A percentile compares a stretch with the other conserved stretches of the same genome.
phyloP scores from a whole-genome alignment of 768 basidiomycete genomes.

The Glaciozyma martinii region DNA sequence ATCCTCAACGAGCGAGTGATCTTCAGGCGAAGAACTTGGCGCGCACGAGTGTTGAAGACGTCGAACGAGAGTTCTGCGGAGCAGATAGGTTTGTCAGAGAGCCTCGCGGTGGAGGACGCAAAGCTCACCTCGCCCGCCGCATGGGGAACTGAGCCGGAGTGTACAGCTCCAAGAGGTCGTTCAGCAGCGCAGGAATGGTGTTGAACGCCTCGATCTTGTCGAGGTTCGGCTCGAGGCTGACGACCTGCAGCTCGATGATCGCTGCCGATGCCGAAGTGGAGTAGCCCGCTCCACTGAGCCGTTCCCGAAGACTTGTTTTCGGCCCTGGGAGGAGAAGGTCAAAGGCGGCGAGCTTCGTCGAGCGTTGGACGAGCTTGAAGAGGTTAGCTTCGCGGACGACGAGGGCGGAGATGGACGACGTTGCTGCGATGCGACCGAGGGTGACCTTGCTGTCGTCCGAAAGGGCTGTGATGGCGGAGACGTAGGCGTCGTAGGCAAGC shows the following conservation, averaged over 20 bases:
- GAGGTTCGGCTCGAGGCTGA: slow-evolving; percentile 25
- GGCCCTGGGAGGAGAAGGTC: slow-evolving; percentile 29
- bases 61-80: slow-evolving; percentile 47
- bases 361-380: slow-evolving; percentile 11
- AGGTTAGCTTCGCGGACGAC: slow-evolving; percentile 3
- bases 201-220: slow-evolving; percentile 25
- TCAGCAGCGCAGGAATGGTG: slow-evolving; percentile 41
- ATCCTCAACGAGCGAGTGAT: slow-evolving; percentile 35
- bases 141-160: slow-evolving; percentile 47
- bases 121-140: slow-evolving; percentile 45
- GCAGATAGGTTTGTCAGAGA: not conserved
- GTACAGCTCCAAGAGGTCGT: slow-evolving; percentile 51
- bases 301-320: slow-evolving; percentile 5
- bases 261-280: not conserved
- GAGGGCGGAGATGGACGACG: slow-evolving; percentile 3
- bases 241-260: slow-evolving; percentile 35
- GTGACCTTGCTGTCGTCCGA: not conserved
- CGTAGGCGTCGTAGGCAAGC: slow-evolving; percentile 29
- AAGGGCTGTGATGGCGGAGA: slow-evolving; percentile 11
- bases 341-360: slow-evolving; percentile 28
- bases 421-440: not conserved
- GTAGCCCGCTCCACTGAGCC: not conserved
- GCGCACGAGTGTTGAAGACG: slow-evolving; percentile 50
- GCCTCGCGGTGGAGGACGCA: too few relatives aligned
- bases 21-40: slow-evolving; percentile 35